Percentiles rank a stretch among this genome's conserved stretches.
phyloP scores from a whole-genome alignment of 208 protist genomes.

The Leishmania tropica region DNA sequence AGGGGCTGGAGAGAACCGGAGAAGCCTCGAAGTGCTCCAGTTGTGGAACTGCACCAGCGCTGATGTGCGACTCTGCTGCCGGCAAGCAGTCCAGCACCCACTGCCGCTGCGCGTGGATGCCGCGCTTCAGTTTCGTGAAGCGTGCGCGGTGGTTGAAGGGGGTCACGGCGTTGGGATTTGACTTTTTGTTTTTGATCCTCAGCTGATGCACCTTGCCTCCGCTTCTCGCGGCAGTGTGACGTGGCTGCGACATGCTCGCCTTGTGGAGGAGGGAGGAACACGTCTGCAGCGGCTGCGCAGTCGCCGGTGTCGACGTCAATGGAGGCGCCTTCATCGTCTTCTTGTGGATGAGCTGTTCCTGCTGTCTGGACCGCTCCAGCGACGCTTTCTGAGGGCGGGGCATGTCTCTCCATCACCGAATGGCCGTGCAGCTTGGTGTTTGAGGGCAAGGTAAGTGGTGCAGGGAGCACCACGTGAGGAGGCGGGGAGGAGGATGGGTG shows the following conservation, averaged over 20 bases:
- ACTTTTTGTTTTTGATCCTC: slow-evolving; percentile 30
- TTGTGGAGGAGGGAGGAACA: neutral
- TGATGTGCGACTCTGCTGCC: neutral
- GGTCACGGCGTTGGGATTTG: slow-evolving; percentile 26
- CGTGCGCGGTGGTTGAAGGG: slow-evolving; percentile 47
- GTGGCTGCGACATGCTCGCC: neutral
- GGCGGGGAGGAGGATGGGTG: neutral
- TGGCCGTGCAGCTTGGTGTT: neutral
- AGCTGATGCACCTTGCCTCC: neutral
- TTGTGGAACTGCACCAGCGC: neutral
- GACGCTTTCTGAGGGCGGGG: neutral
- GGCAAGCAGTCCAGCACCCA: slow-evolving; percentile 13
- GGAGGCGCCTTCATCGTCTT: neutral
- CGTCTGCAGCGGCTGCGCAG: neutral
- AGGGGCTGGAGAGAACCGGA: neutral
- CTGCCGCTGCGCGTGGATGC: slow-evolving; percentile 35
- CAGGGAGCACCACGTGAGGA: neutral
- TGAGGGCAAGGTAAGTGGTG: too few species aligned
- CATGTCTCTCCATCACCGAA: neutral
- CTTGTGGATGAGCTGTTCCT: neutral
- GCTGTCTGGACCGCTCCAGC: neutral
- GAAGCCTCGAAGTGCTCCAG: neutral
- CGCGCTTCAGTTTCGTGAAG: slow-evolving; percentile 46
- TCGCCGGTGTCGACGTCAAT: neutral
- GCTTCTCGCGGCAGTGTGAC: neutral